Base-by-base conservation (phyloP, 106 monocot genomes). In the Xerophyta viscosa region DNA sequence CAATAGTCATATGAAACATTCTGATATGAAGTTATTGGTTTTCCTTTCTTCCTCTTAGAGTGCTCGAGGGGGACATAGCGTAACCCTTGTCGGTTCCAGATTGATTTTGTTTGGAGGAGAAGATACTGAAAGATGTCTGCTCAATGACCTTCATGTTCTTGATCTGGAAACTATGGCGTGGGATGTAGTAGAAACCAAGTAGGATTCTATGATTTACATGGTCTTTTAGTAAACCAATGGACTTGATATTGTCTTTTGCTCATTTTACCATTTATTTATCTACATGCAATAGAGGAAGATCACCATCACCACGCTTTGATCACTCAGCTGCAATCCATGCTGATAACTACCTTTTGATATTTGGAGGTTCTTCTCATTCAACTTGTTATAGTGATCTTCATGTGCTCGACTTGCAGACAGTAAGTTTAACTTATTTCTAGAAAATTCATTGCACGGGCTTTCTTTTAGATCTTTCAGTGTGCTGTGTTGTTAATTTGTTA, bases 61-160 rank as follows among this genome's bases (percentile, higher is more conserved):
- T 55, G 72, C 92, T 60, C 76, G 92, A 62, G 80, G 66, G 55
- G 87, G 87, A 3, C 83, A 88, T 62, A 87, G 87, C 57, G 75
- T 84, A 29, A 58, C 77, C 27, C 23, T 93, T 29, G 59, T 84
- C 47, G 93, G 93, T 37, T 77, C 87, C 4, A 74, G 52, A 50
- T 48, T 93, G 46, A 44, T 87, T 60, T 75, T 93, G 71, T 93
- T 93, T 81, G 93, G 93, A 52, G 93, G 93, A 49, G 93, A 93
- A 72, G 80, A 76, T 61, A 62, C 26, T 24, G 77, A 28, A 31
- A 77, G 80, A 57, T 52, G 41, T 27, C 61, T 84, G 24, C 59
- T 93, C 29, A 88, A 84, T 74, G 93, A 93, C 48, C 74, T 93
- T 26, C 69, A 87, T 62, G 58, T 93, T 78, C 93, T 93, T 67